Evolutionary conservation across 805 yeast species (phyloP), one percentile per base, ranked within the genome.

Genomic region (Lipomyces spencermartinsiae): DNA sequence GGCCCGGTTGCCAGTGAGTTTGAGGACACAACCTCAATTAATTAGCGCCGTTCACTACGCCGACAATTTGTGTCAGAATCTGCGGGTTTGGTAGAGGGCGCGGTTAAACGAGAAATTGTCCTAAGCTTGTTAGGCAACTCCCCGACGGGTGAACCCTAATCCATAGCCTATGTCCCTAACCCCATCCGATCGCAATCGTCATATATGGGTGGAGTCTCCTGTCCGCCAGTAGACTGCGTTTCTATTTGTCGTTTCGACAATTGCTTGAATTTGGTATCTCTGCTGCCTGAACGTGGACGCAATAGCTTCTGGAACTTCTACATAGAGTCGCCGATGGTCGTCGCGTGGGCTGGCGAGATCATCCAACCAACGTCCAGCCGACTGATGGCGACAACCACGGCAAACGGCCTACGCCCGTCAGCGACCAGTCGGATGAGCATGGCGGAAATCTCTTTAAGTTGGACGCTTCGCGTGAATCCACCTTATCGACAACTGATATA

Each of bases 351-450:
- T 2, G 49, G 49, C n/a, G 49, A 39, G 49, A 39, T 39, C 49
- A 3, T 2, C 49, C 2, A 25, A 2, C 49, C 49, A n/a, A 39
- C 49, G 49, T 3, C 2, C 49, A 12, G n/a, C 49, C 1, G 49
- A 12, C 49, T 39, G 49, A 2, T 39, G 16, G 12, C 2, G 49
- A 39, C 49, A 39, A 39, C 49, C n/a, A 3, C 2, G 12, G 49
- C 49, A 2, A 39, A 39, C n/a, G n/a, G n/a, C n/a, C n/a, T n/a
- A n/a, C n/a, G n/a, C n/a, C 49, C 4, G 49, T 16, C 49, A 39
- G 49, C 49, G 49, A 39, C 49, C 49, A 49, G 22, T 49, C 25
- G 22, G 54, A 49, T 19, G 54, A 49, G 22, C 54, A 49, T 49
- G 6, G 22, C 22, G 29, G 29, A 2, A 22, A 22, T 8, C 54